Conservation (phyloP, 169 alveolate species). For the Plasmodium chabaudi region DNA sequence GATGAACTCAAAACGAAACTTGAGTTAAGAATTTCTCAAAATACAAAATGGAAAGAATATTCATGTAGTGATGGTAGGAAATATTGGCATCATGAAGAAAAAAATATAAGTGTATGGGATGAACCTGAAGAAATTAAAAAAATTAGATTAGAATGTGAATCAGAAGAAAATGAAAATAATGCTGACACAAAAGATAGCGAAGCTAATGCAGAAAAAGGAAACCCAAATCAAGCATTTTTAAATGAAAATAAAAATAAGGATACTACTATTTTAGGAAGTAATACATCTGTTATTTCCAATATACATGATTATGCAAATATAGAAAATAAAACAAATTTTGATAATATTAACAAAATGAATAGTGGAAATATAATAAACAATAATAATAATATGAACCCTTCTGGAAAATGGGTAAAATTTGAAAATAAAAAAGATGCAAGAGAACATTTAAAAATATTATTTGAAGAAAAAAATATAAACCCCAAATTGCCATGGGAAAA, state of each 20-base stretch:
- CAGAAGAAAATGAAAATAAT: slow-evolving; percentile 28
- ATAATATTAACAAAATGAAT: background rate
- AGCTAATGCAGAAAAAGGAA: slow-evolving; percentile 8
- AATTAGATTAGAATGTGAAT: slow-evolving; percentile 70
- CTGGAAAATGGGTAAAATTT: slow-evolving; percentile 52
- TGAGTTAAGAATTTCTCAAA: slow-evolving; percentile 73
- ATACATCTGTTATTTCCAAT: background rate
- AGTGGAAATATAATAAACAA: background rate
- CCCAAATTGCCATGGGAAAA: slow-evolving; percentile 86
- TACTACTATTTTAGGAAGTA: background rate
- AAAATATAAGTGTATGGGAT: slow-evolving; percentile 79
- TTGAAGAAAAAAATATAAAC: slow-evolving; percentile 81
- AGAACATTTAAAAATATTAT: slow-evolving; percentile 77
- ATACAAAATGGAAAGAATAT: slow-evolving; percentile 81
- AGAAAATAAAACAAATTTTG: background rate
- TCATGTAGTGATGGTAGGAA: slow-evolving; percentile 71
- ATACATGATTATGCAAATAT: background rate
- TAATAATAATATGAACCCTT: background rate
- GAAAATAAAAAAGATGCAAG: slow-evolving; percentile 82
- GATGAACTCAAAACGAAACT: slow-evolving; percentile 83
- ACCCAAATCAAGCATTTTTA: background rate
- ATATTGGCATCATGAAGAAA: slow-evolving; percentile 73
- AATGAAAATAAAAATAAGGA: background rate
- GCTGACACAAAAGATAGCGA: background rate
- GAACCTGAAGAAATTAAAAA: slow-evolving; percentile 80